Evolutionary conservation across 352 stramenopile species (phyloP), one percentile per base, ranked within the genome.

Genomic region (Pythium biforme): DNA sequence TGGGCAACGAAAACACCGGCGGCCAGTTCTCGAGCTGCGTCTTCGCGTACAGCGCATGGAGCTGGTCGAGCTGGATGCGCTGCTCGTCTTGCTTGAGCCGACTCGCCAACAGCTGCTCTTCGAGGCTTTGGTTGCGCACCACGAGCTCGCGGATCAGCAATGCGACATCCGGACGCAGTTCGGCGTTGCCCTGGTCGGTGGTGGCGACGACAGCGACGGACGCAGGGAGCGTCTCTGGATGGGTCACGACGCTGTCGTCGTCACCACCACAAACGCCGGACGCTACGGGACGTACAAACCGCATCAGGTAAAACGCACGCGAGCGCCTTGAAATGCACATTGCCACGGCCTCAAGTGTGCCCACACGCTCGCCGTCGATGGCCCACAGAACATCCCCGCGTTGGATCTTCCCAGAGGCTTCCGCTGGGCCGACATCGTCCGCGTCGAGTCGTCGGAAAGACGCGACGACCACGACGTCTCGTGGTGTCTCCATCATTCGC

Each of bases 51-150:
- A 89, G 64, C 19, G 75, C 63, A 33, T 90, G 76, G 3, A 90
- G 68, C 34, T 90, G 78, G 23, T 90, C 78, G 5, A 90, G 71
- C 37, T 90, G 80, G 47, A 86, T 82, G 22, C 48, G 72, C 49
- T 86, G 80, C 40, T 90, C 78, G 50, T 80, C 76, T 50, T 78
- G 75, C 55, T 85, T 85, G 7, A 88, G 51, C 11, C 56, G 69
- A 23, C 73, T 87, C 3, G 69, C 59, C 11, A 88, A n/a, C 1
- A 88, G 65, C 41, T 86, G 73, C 0, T 87, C 68, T 26, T 88
- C 68, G 2, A 90, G 56, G 4, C 59, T 9, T 57, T 81, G 62
- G 29, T 87, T 90, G 14, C 64, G 72, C 0, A 53, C 64, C 12
- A 73, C 75, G 4, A 90, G 49, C 19, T 80, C 66, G 0, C 75